phyloP scores from a whole-genome alignment of 2,329 filamentous ascomycete genomes.

The Chaetomium strumarium region DNA sequence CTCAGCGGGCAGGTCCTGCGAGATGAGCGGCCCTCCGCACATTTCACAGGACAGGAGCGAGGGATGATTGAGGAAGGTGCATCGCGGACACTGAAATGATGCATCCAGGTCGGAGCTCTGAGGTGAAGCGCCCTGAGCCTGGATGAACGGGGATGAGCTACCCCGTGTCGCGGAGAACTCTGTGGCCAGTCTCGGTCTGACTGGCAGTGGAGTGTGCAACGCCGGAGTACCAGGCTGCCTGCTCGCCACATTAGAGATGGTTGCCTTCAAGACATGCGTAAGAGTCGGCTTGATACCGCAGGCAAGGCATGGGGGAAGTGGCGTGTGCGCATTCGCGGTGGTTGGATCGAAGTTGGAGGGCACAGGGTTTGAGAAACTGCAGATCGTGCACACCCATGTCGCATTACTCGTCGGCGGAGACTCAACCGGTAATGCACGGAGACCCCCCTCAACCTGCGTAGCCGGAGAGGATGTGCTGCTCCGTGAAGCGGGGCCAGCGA shows the following conservation, averaged over 20 bases:
- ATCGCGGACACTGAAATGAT: slow-evolving; percentile 69
- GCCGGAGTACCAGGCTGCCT: slow-evolving; percentile 33
- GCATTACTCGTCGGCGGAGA: slow-evolving; percentile 52
- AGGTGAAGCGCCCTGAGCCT: slow-evolving; percentile 9
- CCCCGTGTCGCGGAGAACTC: slow-evolving; percentile 11
- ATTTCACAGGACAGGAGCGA: slow-evolving; percentile 84
- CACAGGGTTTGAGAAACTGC: slow-evolving; percentile 87
- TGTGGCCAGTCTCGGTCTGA: slow-evolving; percentile 25
- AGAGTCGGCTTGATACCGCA: slow-evolving; percentile 91
- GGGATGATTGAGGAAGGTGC: slow-evolving; percentile 90
- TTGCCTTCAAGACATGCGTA: slow-evolving; percentile 76
- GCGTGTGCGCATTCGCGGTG: slow-evolving; percentile 71
- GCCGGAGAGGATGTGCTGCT: slow-evolving; percentile 41
- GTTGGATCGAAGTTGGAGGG: slow-evolving; percentile 89
- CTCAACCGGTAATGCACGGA: slow-evolving; percentile 39
- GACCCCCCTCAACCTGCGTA: slow-evolving; percentile 37
- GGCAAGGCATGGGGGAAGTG: slow-evolving; percentile 78
- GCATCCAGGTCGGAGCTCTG: slow-evolving; percentile 31
- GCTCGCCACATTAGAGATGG: slow-evolving; percentile 68
- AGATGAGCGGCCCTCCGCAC: slow-evolving; percentile 70
- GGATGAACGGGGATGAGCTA: slow-evolving; percentile 14
- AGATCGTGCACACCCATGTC: slow-evolving; percentile 95
- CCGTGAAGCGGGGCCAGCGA: slow-evolving; percentile 41
- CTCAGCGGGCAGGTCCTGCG: slow-evolving; percentile 40
- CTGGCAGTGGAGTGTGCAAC: slow-evolving; percentile 28